Evolutionary conservation across 1,284 basidiomycete species (phyloP).

Genomic region (Cystobasidium pallidum): DNA sequence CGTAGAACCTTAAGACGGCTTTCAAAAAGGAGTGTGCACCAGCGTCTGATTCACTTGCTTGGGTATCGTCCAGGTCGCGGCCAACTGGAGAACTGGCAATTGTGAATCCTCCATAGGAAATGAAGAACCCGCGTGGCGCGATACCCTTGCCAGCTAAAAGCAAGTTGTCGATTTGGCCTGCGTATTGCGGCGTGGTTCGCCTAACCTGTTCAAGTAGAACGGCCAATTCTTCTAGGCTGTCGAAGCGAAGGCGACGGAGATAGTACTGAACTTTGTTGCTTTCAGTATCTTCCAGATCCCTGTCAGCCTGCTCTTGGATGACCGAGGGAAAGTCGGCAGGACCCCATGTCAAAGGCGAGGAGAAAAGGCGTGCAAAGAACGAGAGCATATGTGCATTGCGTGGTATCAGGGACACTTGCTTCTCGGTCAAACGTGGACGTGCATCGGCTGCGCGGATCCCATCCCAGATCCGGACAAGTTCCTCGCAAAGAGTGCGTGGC

Average conservation of each 20-base stretch:
- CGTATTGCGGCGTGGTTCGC: background rate
- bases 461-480: background rate
- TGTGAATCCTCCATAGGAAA: constrained; percentile 18
- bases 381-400: background rate
- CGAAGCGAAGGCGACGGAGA: constrained; percentile 4
- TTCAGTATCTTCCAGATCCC: background rate
- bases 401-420: background rate
- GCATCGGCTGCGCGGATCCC: background rate
- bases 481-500: background rate
- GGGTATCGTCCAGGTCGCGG: background rate
- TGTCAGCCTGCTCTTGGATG: background rate
- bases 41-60: background rate
- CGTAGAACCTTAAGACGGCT: background rate
- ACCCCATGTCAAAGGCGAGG: constrained; percentile 17
- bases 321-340: background rate
- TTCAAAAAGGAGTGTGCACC: constrained; percentile 10
- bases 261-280: background rate
- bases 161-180: background rate
- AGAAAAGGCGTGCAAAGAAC: background rate
- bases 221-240: background rate
- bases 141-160: background rate
- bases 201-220: background rate
- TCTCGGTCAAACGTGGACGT: background rate
- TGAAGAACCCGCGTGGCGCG: background rate
- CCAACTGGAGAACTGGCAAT: constrained; percentile 2